phyloP scores from a whole-genome alignment of 371 early-diverging fungal species.

The Entomophthora muscae region DNA sequence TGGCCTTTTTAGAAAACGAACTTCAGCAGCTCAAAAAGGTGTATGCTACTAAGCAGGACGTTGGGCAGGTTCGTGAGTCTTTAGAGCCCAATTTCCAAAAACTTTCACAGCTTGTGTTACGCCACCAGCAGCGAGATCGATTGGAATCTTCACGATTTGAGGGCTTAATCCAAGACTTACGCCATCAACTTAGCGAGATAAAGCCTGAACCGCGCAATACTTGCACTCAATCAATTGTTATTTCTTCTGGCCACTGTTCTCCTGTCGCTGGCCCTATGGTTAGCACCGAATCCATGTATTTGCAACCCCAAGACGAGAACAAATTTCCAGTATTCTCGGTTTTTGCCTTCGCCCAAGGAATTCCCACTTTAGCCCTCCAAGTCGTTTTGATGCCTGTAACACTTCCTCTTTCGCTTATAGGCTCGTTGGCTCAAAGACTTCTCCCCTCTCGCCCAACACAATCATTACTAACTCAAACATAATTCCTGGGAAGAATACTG shows the following conservation, averaged over 20 bases:
- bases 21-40: slow-evolving; percentile 29
- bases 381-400: not conserved
- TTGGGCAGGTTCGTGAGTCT: slow-evolving; percentile 27
- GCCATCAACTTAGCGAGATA: not conserved
- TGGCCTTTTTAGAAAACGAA: slow-evolving; percentile 33
- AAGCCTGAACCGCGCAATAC: not conserved
- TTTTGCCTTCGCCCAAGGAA: not conserved
- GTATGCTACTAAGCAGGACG: slow-evolving; percentile 40
- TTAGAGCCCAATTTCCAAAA: slow-evolving; percentile 19
- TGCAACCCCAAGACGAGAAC: not conserved
- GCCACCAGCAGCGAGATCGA: not conserved
- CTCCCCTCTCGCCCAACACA: not conserved
- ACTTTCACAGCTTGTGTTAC: not conserved
- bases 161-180: not conserved
- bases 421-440: not conserved
- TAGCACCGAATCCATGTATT: not conserved
- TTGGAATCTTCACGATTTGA: not conserved
- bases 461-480: not conserved
- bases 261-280: not conserved
- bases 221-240: not conserved
- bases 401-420: not conserved
- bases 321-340: not conserved
- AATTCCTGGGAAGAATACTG: not conserved
- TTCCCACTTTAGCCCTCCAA: not conserved
- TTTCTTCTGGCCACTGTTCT: not conserved